A percentile compares a stretch with the other conserved stretches of the same genome.
Conservation (phyloP, 345 rosid genomes). For the Turritis glabra region DNA sequence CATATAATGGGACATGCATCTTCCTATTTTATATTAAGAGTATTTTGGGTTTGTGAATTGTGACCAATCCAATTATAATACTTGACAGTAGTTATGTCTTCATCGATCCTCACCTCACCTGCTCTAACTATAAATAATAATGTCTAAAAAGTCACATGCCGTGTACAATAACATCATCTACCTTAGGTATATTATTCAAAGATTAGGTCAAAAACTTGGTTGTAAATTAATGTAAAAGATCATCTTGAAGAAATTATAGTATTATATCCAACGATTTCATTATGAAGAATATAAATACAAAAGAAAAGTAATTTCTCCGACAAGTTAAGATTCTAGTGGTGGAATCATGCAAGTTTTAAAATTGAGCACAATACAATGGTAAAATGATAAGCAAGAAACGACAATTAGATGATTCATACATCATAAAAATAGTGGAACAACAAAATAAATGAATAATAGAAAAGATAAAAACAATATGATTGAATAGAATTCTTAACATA, state of each 20-base stretch:
- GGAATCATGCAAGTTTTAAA: neutral
- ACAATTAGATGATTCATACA: neutral
- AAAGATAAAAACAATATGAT: neutral
- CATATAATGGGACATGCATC: neutral
- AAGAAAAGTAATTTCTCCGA: neutral
- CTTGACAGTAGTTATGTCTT: constrained; percentile 31
- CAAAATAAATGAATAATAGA: neutral
- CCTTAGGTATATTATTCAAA: constrained; percentile 30
- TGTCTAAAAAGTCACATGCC: constrained; percentile 27
- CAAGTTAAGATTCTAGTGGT: constrained; percentile 14
- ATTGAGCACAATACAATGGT: neutral
- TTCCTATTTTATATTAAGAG: neutral
- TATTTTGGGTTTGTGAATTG: constrained; percentile 12
- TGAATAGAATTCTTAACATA: neutral
- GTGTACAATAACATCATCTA: constrained; percentile 27
- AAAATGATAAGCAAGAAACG: constrained; percentile 1
- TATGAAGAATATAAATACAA: neutral
- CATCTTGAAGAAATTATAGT: neutral
- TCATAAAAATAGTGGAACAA: neutral
- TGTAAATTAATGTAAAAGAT: neutral
- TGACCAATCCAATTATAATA: constrained; percentile 29
- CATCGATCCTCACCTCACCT: constrained; percentile 35
- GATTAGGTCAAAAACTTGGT: constrained; percentile 20
- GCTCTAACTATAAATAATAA: constrained; percentile 30
- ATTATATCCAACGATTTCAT: neutral